Conservation (phyloP, 306 rosid species). For the Purshia tridentata region DNA sequence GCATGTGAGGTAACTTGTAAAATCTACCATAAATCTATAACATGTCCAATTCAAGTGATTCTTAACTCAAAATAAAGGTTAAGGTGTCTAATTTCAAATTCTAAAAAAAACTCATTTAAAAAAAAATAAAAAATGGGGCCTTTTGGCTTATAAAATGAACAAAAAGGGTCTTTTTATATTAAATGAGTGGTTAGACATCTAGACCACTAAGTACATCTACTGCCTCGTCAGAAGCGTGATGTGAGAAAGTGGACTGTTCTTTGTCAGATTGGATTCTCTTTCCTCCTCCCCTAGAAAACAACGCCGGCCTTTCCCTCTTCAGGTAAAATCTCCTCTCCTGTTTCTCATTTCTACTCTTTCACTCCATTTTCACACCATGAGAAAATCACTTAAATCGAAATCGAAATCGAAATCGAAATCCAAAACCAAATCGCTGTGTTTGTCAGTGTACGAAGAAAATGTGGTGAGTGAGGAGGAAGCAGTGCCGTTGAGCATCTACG, state of each 20-base stretch:
- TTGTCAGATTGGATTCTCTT: no score
- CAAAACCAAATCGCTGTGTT: background rate
- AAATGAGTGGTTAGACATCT: no score
- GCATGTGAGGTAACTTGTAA: no score
- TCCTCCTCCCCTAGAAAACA: background rate
- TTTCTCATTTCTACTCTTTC: background rate
- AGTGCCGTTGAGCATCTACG: conserved; percentile 7
- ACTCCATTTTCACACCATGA: background rate
- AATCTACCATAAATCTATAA: no score
- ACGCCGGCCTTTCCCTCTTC: background rate
- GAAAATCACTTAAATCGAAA: background rate
- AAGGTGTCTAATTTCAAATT: no score
- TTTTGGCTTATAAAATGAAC: no score
- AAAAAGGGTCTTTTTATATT: no score
- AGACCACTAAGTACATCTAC: no score
- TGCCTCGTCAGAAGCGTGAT: background rate
- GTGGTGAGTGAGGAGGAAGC: background rate
- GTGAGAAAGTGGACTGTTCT: background rate
- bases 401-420: conserved; percentile 2
- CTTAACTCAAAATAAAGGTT: no score
- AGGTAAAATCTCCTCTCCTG: background rate
- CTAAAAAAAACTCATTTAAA: no score
- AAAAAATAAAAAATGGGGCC: no score
- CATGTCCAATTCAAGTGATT: no score
- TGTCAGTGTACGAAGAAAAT: background rate